Percentiles rank a stretch among this genome's conserved stretches.
These are phyloP conservation scores for Lentinula guzmanii DNA, from an alignment of 768 basidiomycete genomes.

Conservation along the genomic window DNA sequence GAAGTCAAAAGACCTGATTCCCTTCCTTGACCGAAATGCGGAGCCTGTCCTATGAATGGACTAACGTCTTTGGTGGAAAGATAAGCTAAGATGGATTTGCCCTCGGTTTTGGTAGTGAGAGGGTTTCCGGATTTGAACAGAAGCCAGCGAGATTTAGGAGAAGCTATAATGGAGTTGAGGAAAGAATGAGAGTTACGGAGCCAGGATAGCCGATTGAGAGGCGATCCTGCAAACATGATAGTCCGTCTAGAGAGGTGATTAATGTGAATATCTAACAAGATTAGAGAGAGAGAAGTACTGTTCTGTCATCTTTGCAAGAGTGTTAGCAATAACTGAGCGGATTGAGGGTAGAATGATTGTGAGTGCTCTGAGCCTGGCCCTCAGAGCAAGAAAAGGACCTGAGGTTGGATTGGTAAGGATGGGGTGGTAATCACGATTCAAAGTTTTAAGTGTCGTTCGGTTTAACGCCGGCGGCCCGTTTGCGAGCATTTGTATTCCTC, in stretches of 20 bases:
- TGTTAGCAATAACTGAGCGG: constrained; percentile 1
- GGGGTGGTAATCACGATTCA: neutral
- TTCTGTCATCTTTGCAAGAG: constrained; percentile 3
- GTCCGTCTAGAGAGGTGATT: neutral
- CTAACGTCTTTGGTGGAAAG: constrained; percentile 58
- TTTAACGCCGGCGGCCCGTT: neutral
- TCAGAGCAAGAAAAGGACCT: neutral
- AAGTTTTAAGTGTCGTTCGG: neutral
- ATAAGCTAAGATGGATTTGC: constrained; percentile 38
- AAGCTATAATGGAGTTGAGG: constrained; percentile 61
- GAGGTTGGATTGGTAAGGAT: neutral
- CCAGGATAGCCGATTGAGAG: constrained; percentile 80
- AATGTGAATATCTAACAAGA: neutral
- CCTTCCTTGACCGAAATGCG: constrained; percentile 69
- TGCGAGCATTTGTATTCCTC: neutral
- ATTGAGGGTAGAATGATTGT: neutral
- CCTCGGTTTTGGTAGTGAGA: constrained; percentile 36
- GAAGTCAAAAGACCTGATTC: constrained; percentile 22
- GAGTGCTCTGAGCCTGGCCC: neutral
- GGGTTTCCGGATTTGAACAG: constrained; percentile 72
- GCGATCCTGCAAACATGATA: constrained; percentile 42
- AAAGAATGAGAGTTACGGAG: constrained; percentile 69
- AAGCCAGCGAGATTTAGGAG: constrained; percentile 67
- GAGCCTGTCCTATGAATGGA: constrained; percentile 57
- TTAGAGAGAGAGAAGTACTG: neutral